These are phyloP conservation scores for Cytospora schulzeri DNA, from an alignment of 2,329 filamentous ascomycete genomes.

Conservation along the genomic window DNA sequence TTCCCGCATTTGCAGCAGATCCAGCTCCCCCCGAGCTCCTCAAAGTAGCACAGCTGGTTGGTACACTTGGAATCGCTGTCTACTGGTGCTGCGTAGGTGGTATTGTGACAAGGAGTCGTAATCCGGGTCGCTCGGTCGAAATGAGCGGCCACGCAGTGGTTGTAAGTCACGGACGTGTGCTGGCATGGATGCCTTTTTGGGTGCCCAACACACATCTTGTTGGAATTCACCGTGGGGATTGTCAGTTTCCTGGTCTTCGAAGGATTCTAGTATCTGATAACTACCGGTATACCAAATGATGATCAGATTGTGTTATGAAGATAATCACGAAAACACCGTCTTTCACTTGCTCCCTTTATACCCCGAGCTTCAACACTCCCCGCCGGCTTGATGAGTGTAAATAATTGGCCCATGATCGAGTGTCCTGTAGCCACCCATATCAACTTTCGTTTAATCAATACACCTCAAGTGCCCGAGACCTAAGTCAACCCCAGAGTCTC, in stretches of 20 bases:
- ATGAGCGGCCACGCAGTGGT: slow-evolving; percentile 53
- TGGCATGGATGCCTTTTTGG: slow-evolving; percentile 55
- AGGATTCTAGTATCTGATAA: neutral
- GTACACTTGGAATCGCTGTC: slow-evolving; percentile 49
- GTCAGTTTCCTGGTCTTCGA: neutral
- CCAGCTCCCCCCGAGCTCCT: slow-evolving; percentile 52
- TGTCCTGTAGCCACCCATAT: slow-evolving; percentile 6
- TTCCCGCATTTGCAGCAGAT: slow-evolving; percentile 56
- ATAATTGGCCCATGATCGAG: neutral
- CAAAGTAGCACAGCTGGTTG: slow-evolving; percentile 54
- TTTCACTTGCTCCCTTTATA: neutral
- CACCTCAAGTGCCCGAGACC: slow-evolving; percentile 4
- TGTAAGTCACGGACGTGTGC: slow-evolving; percentile 58
- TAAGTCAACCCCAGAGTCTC: slow-evolving; percentile 10
- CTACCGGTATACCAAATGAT: neutral
- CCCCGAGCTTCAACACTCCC: neutral
- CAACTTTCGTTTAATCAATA: neutral
- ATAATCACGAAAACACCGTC: neutral
- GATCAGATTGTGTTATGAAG: neutral
- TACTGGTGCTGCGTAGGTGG: slow-evolving; percentile 50
- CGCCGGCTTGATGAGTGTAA: neutral
- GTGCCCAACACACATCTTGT: slow-evolving; percentile 57
- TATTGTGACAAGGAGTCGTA: slow-evolving; percentile 52
- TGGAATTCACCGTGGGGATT: neutral
- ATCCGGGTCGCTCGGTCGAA: slow-evolving; percentile 54